These are phyloP conservation scores for Aspergillus caelatus DNA, from an alignment of 2,329 filamentous ascomycete genomes.

Conservation along the genomic window DNA sequence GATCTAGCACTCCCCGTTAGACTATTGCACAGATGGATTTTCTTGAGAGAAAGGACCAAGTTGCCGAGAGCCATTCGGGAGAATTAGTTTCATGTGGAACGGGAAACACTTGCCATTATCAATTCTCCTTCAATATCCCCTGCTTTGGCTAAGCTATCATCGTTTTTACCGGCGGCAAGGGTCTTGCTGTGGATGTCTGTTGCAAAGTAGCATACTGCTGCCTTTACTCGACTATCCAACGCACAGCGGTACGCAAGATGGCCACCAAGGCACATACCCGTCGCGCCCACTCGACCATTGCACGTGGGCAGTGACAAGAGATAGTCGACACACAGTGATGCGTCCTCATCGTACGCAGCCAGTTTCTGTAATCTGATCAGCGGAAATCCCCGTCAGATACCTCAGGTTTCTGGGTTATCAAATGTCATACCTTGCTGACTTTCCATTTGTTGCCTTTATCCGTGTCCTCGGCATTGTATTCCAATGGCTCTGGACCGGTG, in stretches of 20 bases:
- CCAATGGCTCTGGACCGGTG: constrained; percentile 77
- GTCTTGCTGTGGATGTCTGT: constrained; percentile 84
- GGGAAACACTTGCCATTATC: constrained; percentile 59
- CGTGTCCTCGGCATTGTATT: constrained; percentile 86
- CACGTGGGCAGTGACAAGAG: constrained; percentile 75
- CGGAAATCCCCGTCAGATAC: background rate
- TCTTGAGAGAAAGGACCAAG: background rate
- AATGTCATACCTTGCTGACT: constrained; percentile 65
- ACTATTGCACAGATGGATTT: background rate
- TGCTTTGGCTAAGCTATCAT: constrained; percentile 64
- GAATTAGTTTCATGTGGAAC: background rate
- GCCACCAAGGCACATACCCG: constrained; percentile 91
- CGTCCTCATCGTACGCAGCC: constrained; percentile 82
- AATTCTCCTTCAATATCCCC: constrained; percentile 75
- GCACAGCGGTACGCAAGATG: constrained; percentile 76
- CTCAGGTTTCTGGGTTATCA: background rate
- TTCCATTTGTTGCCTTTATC: constrained; percentile 88
- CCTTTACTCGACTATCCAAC: constrained; percentile 74
- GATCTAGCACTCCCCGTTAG: constrained; percentile 55
- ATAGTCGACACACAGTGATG: constrained; percentile 67
- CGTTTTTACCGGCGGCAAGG: constrained; percentile 68
- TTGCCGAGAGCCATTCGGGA: background rate
- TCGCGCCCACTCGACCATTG: constrained; percentile 76
- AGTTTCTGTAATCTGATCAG: constrained; percentile 60
- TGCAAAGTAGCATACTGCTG: constrained; percentile 85